Percentiles rank a stretch among this genome's conserved stretches.
These are phyloP conservation scores for Cyphellophora attinorum DNA, from an alignment of 2,329 filamentous ascomycete genomes.

Conservation along the genomic window DNA sequence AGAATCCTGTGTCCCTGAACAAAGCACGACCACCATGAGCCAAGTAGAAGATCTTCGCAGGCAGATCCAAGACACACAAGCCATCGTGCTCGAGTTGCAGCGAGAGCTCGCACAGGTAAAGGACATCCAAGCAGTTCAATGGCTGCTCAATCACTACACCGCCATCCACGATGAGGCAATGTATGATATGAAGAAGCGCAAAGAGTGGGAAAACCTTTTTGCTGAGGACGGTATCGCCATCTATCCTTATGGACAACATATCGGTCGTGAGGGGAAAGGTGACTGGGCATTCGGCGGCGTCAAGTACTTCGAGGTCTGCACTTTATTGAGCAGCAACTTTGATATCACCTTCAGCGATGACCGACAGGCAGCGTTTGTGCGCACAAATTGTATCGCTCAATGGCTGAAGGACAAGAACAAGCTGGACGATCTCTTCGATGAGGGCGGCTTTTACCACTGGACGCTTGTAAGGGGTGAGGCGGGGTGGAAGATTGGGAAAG, in stretches of 20 bases:
- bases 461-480: constrained; percentile 6
- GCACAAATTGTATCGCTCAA: constrained; percentile 10
- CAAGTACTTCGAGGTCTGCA: constrained; percentile 6
- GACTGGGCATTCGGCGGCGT: constrained; percentile 6
- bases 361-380: constrained; percentile 4
- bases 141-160: constrained; percentile 9
- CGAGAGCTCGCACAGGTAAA: constrained; percentile 2
- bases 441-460: constrained; percentile 10
- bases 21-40: too few relatives aligned
- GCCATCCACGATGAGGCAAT: constrained; percentile 8
- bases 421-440: constrained; percentile 8
- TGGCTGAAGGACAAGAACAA: constrained; percentile 7
- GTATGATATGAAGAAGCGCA: constrained; percentile 5
- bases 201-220: constrained; percentile 10
- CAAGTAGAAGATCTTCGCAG: too few relatives aligned
- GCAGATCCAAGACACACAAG: too few relatives aligned
- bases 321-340: constrained; percentile 7
- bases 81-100: too few relatives aligned
- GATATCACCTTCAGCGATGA: constrained; percentile 6
- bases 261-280: constrained; percentile 6
- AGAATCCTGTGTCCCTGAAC: too few relatives aligned
- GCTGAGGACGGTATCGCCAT: constrained; percentile 6
- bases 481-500: constrained; percentile 7
- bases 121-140: constrained; percentile 9
- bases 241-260: constrained; percentile 7